Conservation (phyloP, 2,329 filamentous ascomycete genomes). For the Endothia cerciana region DNA sequence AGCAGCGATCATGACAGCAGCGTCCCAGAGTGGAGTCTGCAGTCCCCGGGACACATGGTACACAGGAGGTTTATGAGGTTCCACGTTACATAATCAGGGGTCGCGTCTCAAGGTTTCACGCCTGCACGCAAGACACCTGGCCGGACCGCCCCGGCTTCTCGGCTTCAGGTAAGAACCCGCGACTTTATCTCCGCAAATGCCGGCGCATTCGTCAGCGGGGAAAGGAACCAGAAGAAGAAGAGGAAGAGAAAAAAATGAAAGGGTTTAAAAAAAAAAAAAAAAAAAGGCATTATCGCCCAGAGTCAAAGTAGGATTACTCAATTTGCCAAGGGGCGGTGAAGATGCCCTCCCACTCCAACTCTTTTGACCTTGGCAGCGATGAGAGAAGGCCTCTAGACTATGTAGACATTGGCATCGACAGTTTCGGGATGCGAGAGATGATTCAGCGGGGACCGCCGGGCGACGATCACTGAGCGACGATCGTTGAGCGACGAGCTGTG, state of each 20-base stretch:
- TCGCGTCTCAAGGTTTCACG: not conserved
- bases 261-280: not conserved
- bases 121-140: not conserved
- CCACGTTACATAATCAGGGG: constrained; percentile 1
- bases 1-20: not conserved
- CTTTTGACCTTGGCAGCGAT: not conserved
- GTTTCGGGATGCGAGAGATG: not conserved
- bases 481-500: not conserved
- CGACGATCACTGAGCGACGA: not conserved
- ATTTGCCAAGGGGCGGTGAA: not conserved
- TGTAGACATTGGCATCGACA: not conserved
- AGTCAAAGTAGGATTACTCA: not conserved
- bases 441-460: not conserved
- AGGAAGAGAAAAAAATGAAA: not conserved
- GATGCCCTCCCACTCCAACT: no score
- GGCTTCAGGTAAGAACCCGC: not conserved
- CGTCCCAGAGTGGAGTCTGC: not conserved
- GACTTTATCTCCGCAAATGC: not conserved
- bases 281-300: not conserved
- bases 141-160: not conserved
- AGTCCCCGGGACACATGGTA: no score
- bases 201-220: not conserved
- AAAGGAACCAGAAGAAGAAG: not conserved
- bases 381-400: not conserved
- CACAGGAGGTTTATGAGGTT: not conserved